These are phyloP conservation scores for Oryza rufipogon DNA, from an alignment of 176 grass and related monocot genomes.

Conservation along the genomic window DNA sequence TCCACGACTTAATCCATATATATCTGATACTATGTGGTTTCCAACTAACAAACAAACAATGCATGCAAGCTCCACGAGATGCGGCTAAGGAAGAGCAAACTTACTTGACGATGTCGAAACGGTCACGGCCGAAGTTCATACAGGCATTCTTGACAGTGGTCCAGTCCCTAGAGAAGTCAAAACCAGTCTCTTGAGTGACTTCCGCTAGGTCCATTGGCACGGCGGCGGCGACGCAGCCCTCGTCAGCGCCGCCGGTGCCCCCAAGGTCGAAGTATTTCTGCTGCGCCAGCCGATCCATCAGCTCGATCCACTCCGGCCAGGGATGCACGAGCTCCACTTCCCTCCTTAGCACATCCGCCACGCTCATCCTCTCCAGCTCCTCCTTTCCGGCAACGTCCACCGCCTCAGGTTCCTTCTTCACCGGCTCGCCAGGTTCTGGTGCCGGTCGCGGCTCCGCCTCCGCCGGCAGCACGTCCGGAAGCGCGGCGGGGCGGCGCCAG, in stretches of 20 bases:
- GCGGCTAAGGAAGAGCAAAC: neutral
- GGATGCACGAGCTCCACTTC: constrained; percentile 95
- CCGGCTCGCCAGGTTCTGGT: neutral
- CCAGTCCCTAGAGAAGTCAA: constrained; percentile 91
- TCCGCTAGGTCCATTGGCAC: constrained; percentile 66
- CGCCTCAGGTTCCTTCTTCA: constrained; percentile 10
- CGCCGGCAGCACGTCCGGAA: neutral
- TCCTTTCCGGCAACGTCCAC: neutral
- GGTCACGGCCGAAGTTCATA: constrained; percentile 90
- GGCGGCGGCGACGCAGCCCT: constrained; percentile 50
- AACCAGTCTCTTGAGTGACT: constrained; percentile 59
- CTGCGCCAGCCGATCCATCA: constrained; percentile 84
- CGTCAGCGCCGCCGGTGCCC: constrained; percentile 24
- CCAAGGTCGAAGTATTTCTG: constrained; percentile 84
- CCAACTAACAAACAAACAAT: neutral
- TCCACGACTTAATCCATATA: neutral
- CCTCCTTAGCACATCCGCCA: constrained; percentile 64
- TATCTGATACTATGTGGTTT: neutral
- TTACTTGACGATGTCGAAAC: constrained; percentile 92
- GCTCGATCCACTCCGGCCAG: constrained; percentile 94
- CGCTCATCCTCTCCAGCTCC: constrained; percentile 40
- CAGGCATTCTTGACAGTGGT: constrained; percentile 81
- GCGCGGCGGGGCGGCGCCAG: constrained; percentile 56
- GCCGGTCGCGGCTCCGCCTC: neutral
- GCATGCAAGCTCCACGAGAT: neutral